Percentiles rank a stretch among this genome's conserved stretches.
phyloP scores from a whole-genome alignment of 345 rosid species.

The Eucalyptus regnans region DNA sequence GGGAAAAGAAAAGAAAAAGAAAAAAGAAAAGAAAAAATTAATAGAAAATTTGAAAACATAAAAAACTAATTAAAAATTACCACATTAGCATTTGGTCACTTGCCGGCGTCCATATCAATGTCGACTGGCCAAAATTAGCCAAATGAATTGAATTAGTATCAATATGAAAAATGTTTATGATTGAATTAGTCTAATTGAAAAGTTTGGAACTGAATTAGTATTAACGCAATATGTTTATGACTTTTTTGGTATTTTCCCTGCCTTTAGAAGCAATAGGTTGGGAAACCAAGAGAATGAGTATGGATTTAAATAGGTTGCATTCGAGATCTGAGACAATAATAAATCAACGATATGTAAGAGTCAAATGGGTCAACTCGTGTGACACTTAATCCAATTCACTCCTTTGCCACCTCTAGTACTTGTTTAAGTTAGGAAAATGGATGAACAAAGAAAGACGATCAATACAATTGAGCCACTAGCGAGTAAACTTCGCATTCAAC shows the following conservation, averaged over 20 bases:
- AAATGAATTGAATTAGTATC: accelerated
- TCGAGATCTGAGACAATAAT: background rate
- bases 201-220: no score
- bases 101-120: accelerated
- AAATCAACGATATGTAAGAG: no score
- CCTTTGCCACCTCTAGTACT: background rate
- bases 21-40: no score
- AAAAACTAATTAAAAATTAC: no score
- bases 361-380: background rate
- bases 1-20: accelerated
- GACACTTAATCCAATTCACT: background rate
- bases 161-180: no score
- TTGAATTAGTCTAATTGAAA: accelerated
- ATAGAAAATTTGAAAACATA: no score
- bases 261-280: no score
- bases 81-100: accelerated
- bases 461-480: background rate
- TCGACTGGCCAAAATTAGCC: accelerated
- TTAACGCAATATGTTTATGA: accelerated
- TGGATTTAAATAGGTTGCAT: no score
- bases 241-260: no score
- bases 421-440: background rate
- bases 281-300: background rate
- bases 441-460: background rate
- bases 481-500: background rate